A percentile compares a stretch with the other conserved stretches of the same genome.
These are phyloP conservation scores for Lathyrus sativus DNA, from an alignment of 306 rosid genomes.

Conservation along the genomic window DNA sequence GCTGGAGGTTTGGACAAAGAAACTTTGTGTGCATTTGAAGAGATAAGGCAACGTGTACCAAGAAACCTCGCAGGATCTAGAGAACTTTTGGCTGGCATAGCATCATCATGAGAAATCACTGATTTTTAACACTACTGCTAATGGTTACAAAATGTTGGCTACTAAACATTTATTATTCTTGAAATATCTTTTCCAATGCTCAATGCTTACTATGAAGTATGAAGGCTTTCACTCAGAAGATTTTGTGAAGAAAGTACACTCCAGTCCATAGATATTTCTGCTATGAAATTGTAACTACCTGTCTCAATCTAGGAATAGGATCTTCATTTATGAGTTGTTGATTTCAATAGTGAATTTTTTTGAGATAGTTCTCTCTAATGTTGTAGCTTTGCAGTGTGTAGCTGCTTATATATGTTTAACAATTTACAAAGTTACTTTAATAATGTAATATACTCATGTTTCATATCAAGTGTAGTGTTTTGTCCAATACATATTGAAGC, in stretches of 20 bases:
- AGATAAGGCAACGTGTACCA: slow-evolving; percentile 73
- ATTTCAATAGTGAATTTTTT: slow-evolving; percentile 34
- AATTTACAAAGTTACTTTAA: slow-evolving; percentile 29
- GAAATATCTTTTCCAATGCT: slow-evolving; percentile 27
- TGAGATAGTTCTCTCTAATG: slow-evolving; percentile 16
- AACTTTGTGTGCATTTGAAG: slow-evolving; percentile 80
- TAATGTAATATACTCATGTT: slow-evolving; percentile 32
- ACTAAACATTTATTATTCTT: slow-evolving; percentile 42
- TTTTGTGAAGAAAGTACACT: slow-evolving; percentile 36
- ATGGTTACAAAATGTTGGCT: slow-evolving; percentile 23
- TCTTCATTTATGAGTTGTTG: slow-evolving; percentile 24
- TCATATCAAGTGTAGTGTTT: slow-evolving; percentile 20
- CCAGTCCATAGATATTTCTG: slow-evolving; percentile 15
- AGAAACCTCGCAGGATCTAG: slow-evolving; percentile 56
- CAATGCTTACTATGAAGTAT: slow-evolving; percentile 10
- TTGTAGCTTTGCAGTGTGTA: slow-evolving; percentile 35
- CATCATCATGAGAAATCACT: slow-evolving; percentile 53
- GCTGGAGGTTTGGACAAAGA: slow-evolving; percentile 94
- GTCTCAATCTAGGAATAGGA: slow-evolving; percentile 30
- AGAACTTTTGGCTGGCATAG: slow-evolving; percentile 62
- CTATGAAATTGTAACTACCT: slow-evolving; percentile 3
- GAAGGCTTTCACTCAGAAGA: slow-evolving; percentile 24
- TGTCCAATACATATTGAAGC: slow-evolving; percentile 23
- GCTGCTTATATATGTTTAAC: slow-evolving; percentile 1
- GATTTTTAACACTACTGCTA: slow-evolving; percentile 18